Conservation (phyloP, 768 basidiomycete species). For the Lactifluus subvellereus region DNA sequence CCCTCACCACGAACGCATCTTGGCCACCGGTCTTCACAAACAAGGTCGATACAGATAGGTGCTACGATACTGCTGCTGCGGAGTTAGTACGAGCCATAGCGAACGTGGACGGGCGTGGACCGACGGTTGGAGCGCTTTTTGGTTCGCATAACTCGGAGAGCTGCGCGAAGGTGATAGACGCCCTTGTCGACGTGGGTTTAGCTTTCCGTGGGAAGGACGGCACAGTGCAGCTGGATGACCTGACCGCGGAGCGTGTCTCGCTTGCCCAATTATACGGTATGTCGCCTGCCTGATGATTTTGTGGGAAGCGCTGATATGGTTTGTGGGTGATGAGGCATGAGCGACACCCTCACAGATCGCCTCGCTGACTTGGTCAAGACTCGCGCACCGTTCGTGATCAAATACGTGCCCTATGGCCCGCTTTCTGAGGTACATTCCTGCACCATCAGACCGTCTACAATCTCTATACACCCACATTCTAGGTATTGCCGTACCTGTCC, state of each 20-base stretch:
- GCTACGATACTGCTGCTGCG: conserved; percentile 59
- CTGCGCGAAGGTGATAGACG: conserved; percentile 52
- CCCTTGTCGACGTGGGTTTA: conserved; percentile 52
- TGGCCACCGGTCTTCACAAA: conserved; percentile 58
- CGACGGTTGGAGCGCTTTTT: conserved; percentile 63
- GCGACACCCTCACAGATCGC: conserved; percentile 70
- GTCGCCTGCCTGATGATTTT: conserved; percentile 21
- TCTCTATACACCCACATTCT: conserved; percentile 20
- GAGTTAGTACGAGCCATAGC: conserved; percentile 50
- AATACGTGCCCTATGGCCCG: conserved; percentile 77
- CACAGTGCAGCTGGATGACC: conserved; percentile 41
- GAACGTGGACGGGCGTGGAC: conserved; percentile 41
- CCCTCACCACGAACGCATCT: conserved; percentile 50
- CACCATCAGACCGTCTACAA: background rate
- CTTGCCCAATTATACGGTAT: conserved; percentile 82
- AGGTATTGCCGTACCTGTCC: conserved; percentile 88
- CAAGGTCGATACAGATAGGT: conserved; percentile 68
- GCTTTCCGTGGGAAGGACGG: conserved; percentile 31
- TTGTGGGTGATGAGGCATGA: conserved; percentile 57
- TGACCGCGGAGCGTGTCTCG: conserved; percentile 58
- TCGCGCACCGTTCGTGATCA: conserved; percentile 68
- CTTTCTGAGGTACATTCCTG: conserved; percentile 48
- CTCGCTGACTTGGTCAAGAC: conserved; percentile 50
- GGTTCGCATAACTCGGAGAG: conserved; percentile 84
- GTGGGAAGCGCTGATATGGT: background rate